Evolutionary conservation across 2,329 filamentous ascomycete genomes (phyloP).

Genomic region (Cordyceps militaris): DNA sequence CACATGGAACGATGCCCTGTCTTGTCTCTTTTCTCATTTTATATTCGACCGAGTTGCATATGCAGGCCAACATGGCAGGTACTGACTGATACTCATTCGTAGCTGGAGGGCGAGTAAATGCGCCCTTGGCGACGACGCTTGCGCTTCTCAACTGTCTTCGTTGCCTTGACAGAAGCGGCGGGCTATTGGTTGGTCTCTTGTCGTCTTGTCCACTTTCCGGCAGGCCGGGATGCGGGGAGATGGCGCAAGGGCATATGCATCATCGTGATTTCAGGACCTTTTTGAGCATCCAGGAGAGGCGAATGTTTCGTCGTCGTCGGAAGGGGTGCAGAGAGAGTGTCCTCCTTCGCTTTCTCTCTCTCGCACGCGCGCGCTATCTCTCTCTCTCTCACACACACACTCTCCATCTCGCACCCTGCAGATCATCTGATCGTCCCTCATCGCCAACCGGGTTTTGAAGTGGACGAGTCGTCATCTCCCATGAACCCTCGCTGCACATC

Average conservation of each 20-base stretch:
- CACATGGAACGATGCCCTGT: background rate
- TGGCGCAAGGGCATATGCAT: conserved; percentile 1
- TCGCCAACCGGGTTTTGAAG: background rate
- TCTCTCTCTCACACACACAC: too few relatives aligned
- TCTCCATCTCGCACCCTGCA: background rate
- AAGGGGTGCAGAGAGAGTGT: background rate
- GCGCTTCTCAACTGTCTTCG: too few relatives aligned
- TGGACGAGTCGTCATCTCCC: background rate
- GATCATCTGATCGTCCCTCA: background rate
- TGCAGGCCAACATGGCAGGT: background rate
- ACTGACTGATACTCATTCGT: too few relatives aligned
- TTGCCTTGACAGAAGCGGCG: too few relatives aligned
- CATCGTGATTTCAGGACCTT: background rate
- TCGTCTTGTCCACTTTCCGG: background rate
- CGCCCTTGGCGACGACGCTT: too few relatives aligned
- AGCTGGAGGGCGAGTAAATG: too few relatives aligned
- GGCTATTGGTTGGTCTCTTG: background rate
- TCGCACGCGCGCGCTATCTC: background rate
- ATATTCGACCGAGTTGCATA: background rate
- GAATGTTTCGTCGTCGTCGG: background rate
- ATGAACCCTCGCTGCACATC: too few relatives aligned
- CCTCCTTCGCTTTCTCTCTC: too few relatives aligned
- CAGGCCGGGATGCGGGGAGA: conserved; percentile 6
- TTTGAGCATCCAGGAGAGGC: background rate
- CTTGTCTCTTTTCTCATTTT: conserved; percentile 6